Base-by-base conservation (phyloP, 2,329 filamentous ascomycete genomes). In the Aspergillus calidoustus region DNA sequence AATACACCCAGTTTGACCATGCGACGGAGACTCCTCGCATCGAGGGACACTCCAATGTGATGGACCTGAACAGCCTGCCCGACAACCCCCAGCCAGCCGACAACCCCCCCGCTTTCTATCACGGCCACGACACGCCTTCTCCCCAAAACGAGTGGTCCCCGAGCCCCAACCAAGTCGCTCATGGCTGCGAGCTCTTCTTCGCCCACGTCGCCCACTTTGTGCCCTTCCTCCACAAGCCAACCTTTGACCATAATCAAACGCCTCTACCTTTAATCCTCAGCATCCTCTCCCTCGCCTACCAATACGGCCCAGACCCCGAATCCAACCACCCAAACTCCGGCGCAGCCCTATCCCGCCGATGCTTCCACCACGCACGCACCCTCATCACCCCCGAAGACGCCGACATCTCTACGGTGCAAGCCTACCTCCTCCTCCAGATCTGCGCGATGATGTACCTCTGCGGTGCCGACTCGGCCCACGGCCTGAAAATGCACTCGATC, bases 361-460 rank as follows among this genome's bases (percentile, higher is more conserved):
- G 74, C 60, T 79, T 76, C 55, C 69, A 75, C 47, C 71, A 66
- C 46, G 71, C 74, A 22, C 73, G 74, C 4, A 60, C 58, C 8
- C 62, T 76, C 3, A 51, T 74, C n/a, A 57, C 64, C 7, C 61
- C 64, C 3, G 64, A 67, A 2, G 68, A 72, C 2, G 11, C 11
- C 3, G 69, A 68, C 15, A 62, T 76, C 7, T 56, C 66, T 5
- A 61, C 76, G 15, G 71, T 81, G 0, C 79, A 81, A 59, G 66
- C 76, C 3, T 77, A 78, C 30, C 59, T 80, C 2, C 66, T 81
- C 7, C 72, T 81, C 2, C 72, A 81, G 54, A 74, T 80, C 7
- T 79, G 71, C 55, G 72, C 78, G n/a, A 80, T 80, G 71, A 76
- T 81, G 71, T 80, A 80, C 57, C 71, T 80, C 25, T 79, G 77